Evolutionary conservation across 441 rosid genomes (phyloP).

Genomic region (Breynia disticha): DNA sequence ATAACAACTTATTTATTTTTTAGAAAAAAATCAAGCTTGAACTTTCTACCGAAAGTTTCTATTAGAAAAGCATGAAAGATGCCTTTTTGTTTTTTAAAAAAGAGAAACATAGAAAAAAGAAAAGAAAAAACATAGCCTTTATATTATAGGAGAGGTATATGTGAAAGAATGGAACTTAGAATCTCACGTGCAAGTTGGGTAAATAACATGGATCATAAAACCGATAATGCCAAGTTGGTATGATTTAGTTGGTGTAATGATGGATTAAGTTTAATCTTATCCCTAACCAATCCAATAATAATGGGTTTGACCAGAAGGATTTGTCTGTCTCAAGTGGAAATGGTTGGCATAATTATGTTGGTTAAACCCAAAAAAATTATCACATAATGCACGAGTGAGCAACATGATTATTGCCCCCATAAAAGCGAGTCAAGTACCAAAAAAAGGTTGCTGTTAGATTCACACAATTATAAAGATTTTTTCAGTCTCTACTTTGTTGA

Average conservation of each 20-base stretch:
- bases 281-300: conserved; percentile 20
- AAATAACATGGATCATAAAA: conserved; percentile 6
- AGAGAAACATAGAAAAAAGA: no score
- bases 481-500: conserved; percentile 17
- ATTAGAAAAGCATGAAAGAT: no score
- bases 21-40: no score
- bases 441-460: conserved; percentile 19
- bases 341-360: conserved; percentile 9
- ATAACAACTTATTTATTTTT: no score
- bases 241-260: conserved; percentile 29
- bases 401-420: conserved; percentile 11
- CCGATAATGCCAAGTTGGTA: conserved; percentile 18
- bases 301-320: conserved; percentile 20
- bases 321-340: conserved; percentile 20
- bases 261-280: conserved; percentile 20
- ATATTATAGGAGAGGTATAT: no score
- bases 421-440: conserved; percentile 10
- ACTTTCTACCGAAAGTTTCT: no score
- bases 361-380: conserved; percentile 7
- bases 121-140: no score
- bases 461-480: conserved; percentile 15
- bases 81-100: no score
- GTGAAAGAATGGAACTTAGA: conserved; percentile 18
- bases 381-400: conserved; percentile 10
- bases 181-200: conserved; percentile 30